Base-by-base conservation (phyloP, 306 rosid genomes). In the Rosa rugosa region DNA sequence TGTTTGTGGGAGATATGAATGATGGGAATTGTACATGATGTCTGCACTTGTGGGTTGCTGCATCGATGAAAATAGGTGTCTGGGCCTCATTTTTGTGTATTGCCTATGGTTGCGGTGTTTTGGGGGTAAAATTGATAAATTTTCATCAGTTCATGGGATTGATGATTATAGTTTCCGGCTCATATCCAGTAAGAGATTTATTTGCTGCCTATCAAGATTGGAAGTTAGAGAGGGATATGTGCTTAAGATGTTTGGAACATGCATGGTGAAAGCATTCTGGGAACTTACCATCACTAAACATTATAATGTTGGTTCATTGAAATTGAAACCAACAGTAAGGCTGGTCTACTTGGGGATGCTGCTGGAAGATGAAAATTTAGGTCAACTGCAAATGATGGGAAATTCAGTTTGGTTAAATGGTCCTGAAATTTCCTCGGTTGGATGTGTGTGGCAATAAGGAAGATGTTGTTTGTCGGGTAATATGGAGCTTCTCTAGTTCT, bases 21-120 rank as follows among this genome's bases (percentile, higher is more conserved):
- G 75, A 82, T 82, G 87, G 88, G 72, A 79, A 53, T 76, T 78
- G 83, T 81, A 71, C 88, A 60, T 85, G 83, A 87, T 86, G 81
- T 84, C 44, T 82, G 78, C 80, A 76, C 77, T 75, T 71, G 42
- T 83, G 79, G 84, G 89, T 77, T 84, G 84, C 86, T 80, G 85
- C 85, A 76, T 81, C 84, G 63, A 79, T 65, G 69, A 71, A 79
- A 81, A 22, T 78, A 63, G 71, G 78, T 83, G 84, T 81, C 25
- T 72, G 83, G 83, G 89, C 83, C 81, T 80, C 80, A 62, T 88
- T 74, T 74, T 42, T 75, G 65, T 84, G 74, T 84, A 9, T 77
- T 53, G 87, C 77, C 83, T 16, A 16, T 75, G 87, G 81, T 76
- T 50, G 77, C 77, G 54, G 82, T 85, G 22, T 83, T 89, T 84